Percentiles rank a stretch among this genome's conserved stretches.
phyloP scores from a whole-genome alignment of 805 yeast genomes.

The Metschnikowia kunwiensis region DNA sequence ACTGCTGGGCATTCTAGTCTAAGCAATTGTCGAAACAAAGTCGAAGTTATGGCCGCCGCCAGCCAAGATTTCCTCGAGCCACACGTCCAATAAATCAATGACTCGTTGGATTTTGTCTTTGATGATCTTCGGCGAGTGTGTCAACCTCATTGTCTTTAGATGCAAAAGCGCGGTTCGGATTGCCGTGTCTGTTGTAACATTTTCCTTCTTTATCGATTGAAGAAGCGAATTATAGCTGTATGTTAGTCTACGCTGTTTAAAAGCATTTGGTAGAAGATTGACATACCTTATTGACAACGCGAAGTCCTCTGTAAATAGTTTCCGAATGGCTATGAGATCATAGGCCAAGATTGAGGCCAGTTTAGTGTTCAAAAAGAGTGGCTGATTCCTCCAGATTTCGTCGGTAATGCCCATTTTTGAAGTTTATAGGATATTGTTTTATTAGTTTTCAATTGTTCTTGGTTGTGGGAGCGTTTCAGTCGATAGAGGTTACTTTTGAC shows the following conservation, averaged over 20 bases:
- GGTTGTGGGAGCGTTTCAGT: too few relatives aligned
- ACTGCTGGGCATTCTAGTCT: background rate
- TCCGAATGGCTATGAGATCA: constrained; percentile 6
- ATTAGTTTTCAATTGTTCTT: too few relatives aligned
- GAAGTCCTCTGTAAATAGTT: constrained; percentile 3
- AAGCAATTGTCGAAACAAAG: constrained; percentile 4
- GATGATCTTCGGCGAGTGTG: background rate
- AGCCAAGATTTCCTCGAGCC: constrained; percentile 6
- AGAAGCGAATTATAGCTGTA: constrained; percentile 5
- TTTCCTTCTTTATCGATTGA: constrained; percentile 1
- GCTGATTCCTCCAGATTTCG: constrained; percentile 6
- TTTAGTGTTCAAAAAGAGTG: background rate
- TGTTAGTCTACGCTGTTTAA: too few relatives aligned
- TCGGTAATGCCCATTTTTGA: background rate
- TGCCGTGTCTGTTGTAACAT: constrained; percentile 5
- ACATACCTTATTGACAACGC: constrained; percentile 5
- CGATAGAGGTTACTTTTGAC: too few relatives aligned
- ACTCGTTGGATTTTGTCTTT: constrained; percentile 3
- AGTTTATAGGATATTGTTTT: too few relatives aligned
- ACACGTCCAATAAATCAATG: constrained; percentile 3
- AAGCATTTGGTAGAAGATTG: too few relatives aligned
- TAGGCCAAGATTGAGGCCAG: constrained; percentile 5
- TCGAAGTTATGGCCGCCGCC: constrained; percentile 8
- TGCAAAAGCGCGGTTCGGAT: constrained; percentile 6
- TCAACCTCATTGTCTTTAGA: constrained; percentile 5